Conservation (phyloP, 2,329 filamentous ascomycete species). For the Colletotrichum acutatum region DNA sequence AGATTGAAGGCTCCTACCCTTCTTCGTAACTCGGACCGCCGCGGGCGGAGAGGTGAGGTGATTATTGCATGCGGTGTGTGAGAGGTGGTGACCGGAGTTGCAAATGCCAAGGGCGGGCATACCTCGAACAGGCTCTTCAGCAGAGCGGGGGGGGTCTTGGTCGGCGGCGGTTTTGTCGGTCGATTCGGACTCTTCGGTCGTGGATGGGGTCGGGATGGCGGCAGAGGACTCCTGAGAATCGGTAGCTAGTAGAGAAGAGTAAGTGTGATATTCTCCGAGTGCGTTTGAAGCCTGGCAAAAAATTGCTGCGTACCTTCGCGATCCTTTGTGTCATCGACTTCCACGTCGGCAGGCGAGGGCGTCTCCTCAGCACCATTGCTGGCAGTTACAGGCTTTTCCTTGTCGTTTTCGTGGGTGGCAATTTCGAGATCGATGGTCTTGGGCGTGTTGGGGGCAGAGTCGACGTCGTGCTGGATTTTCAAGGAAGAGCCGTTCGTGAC, state of each 20-base stretch:
- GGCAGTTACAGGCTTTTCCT: neutral
- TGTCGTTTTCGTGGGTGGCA: neutral
- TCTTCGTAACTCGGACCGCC: neutral
- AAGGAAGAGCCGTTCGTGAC: conserved; percentile 36
- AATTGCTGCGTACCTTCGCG: conserved; percentile 16
- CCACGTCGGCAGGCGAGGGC: neutral
- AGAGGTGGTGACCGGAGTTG: neutral
- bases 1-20: neutral
- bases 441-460: conserved; percentile 31
- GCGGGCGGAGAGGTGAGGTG: neutral
- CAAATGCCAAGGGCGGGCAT: neutral
- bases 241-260: neutral
- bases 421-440: conserved; percentile 20
- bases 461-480: conserved; percentile 34
- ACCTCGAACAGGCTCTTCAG: conserved; percentile 18
- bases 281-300: neutral
- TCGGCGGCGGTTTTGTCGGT: conserved; percentile 29
- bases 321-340: conserved; percentile 4
- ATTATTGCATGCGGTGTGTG: neutral
- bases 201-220: conserved; percentile 3
- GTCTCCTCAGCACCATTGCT: neutral
- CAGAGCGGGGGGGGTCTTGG: neutral
- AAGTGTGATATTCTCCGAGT: neutral
- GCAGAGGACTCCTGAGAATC: conserved; percentile 12
- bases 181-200: conserved; percentile 14